Percentiles rank a stretch among this genome's conserved stretches.
These are phyloP conservation scores for Russula dissimulans DNA, from an alignment of 768 basidiomycete genomes.

Conservation along the genomic window DNA sequence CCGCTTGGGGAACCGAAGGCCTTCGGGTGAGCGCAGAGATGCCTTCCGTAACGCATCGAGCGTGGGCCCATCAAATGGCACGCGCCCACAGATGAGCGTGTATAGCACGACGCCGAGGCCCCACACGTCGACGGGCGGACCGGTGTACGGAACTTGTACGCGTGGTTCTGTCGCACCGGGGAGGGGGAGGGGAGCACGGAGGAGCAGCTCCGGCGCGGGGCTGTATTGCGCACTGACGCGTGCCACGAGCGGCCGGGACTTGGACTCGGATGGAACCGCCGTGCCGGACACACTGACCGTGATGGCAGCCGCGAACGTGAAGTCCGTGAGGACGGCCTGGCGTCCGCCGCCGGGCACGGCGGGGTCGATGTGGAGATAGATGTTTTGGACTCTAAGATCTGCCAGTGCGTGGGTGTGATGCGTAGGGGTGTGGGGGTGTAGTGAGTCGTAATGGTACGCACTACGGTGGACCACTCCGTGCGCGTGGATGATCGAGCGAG, in stretches of 20 bases:
- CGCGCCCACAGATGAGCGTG: background rate
- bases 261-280: background rate
- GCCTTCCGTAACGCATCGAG: background rate
- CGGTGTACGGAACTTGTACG: background rate
- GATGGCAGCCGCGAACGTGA: background rate
- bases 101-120: slow-evolving; percentile 3
- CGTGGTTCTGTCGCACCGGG: background rate
- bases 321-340: background rate
- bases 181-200: too few species aligned
- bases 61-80: background rate
- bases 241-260: background rate
- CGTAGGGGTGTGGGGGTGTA: too few species aligned
- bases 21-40: background rate
- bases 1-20: background rate
- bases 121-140: slow-evolving; percentile 2
- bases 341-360: background rate
- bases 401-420: background rate
- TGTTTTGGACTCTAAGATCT: slow-evolving; percentile 1
- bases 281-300: background rate
- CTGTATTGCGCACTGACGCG: background rate
- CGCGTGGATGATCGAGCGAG: background rate
- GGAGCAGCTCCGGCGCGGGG: background rate
- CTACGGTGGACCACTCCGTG: slow-evolving; percentile 2
- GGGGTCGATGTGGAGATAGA: background rate
- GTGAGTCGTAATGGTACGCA: background rate